A percentile compares a stretch with the other conserved stretches of the same genome.
phyloP scores from a whole-genome alignment of 2,329 filamentous ascomycete species.

The Podosphaera aphanis region DNA sequence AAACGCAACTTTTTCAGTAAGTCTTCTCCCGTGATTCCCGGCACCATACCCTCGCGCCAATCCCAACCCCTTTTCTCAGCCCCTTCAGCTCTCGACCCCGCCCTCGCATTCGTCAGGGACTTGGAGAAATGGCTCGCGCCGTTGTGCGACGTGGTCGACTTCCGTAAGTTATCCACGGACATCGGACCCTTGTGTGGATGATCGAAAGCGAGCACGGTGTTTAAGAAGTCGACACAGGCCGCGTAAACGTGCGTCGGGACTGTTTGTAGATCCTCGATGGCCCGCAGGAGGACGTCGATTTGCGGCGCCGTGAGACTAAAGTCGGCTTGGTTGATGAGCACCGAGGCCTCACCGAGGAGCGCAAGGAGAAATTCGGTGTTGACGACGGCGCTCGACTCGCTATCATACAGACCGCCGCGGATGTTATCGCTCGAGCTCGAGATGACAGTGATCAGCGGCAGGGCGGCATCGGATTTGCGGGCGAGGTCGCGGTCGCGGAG shows the following conservation, averaged over 20 bases:
- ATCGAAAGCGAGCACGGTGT: constrained; percentile 48
- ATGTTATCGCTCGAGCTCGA: constrained; percentile 75
- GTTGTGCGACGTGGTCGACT: constrained; percentile 29
- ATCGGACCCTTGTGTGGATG: constrained; percentile 37
- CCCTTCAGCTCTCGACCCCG: too few relatives aligned
- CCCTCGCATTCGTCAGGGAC: constrained; percentile 9
- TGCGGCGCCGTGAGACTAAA: constrained; percentile 44
- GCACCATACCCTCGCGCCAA: constrained; percentile 37
- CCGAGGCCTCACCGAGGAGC: constrained; percentile 60
- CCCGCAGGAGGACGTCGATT: constrained; percentile 51
- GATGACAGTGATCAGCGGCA: constrained; percentile 60
- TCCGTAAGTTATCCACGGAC: constrained; percentile 43
- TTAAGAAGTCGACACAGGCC: constrained; percentile 57
- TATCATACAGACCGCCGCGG: constrained; percentile 71
- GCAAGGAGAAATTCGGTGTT: constrained; percentile 70
- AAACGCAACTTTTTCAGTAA: constrained; percentile 50
- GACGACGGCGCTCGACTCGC: constrained; percentile 56
- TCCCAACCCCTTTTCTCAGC: constrained; percentile 44
- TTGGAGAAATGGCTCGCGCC: constrained; percentile 37
- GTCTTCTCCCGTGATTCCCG: constrained; percentile 37
- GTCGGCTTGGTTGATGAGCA: constrained; percentile 44
- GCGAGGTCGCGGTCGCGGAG: constrained; percentile 48
- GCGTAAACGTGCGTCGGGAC: constrained; percentile 48
- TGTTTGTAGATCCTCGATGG: constrained; percentile 58
- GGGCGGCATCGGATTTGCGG: constrained; percentile 45